These are phyloP conservation scores for Botrytis galanthina DNA, from an alignment of 2,329 filamentous ascomycete genomes.

Conservation along the genomic window DNA sequence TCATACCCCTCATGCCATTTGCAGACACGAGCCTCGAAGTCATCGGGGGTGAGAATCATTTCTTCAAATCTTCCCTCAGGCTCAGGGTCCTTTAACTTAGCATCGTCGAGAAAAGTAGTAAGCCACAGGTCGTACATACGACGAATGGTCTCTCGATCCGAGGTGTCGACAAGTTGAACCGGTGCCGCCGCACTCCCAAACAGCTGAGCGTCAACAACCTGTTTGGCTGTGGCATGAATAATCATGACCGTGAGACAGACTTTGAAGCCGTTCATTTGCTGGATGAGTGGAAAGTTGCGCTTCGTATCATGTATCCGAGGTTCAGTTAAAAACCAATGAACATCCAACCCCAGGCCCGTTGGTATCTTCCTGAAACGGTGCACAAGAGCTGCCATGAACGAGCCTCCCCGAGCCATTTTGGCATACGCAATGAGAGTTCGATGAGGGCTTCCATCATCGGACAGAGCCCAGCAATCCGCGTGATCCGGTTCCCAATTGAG, in stretches of 20 bases:
- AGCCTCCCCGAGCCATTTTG: background rate
- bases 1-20: background rate
- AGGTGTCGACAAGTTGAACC: background rate
- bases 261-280: background rate
- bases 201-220: background rate
- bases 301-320: rapidly evolving
- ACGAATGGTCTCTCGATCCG: background rate
- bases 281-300: background rate
- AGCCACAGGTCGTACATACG: background rate
- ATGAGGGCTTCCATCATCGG: too few species aligned
- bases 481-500: background rate
- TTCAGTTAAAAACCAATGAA: too few species aligned
- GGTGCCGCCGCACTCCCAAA: background rate
- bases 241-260: background rate
- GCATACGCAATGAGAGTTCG: background rate
- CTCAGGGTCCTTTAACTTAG: background rate
- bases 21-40: background rate
- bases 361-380: rapidly evolving
- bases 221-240: background rate
- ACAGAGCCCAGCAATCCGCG: too few species aligned
- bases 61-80: background rate
- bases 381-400: background rate
- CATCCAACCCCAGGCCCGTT: too few species aligned
- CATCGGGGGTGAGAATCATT: background rate
- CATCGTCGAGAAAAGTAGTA: background rate